phyloP scores from a whole-genome alignment of 768 basidiomycete species.

The Kwoniella newhampshirensis region DNA sequence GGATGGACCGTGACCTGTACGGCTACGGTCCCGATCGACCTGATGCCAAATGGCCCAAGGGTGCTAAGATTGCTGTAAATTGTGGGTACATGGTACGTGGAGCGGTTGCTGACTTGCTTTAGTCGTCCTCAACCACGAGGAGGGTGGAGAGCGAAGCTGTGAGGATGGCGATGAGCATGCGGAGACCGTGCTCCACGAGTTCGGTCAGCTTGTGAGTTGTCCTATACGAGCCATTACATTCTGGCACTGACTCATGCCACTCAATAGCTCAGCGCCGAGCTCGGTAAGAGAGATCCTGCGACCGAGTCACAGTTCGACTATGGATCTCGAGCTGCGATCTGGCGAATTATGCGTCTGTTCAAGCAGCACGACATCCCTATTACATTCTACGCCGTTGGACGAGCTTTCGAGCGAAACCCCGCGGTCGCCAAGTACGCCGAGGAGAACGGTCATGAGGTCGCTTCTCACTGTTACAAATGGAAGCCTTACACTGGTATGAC shows the following conservation, averaged over 20 bases:
- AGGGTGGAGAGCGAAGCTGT: slow-evolving; percentile 28
- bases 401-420: slow-evolving; percentile 41
- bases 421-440: slow-evolving; percentile 31
- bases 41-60: slow-evolving; percentile 38
- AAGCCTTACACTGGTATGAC: slow-evolving; percentile 20
- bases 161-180: slow-evolving; percentile 32
- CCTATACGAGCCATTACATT: background rate
- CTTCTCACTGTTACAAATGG: slow-evolving; percentile 37
- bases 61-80: slow-evolving; percentile 39
- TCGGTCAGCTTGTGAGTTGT: slow-evolving; percentile 19
- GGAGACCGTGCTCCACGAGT: slow-evolving; percentile 33
- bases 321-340: slow-evolving; percentile 44
- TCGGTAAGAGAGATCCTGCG: slow-evolving; percentile 28
- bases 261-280: slow-evolving; percentile 15
- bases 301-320: slow-evolving; percentile 44
- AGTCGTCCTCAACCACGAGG: slow-evolving; percentile 28
- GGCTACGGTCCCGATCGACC: slow-evolving; percentile 42
- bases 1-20: slow-evolving; percentile 28
- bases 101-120: background rate
- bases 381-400: slow-evolving; percentile 48
- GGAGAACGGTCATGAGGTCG: slow-evolving; percentile 40
- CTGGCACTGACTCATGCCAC: background rate
- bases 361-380: slow-evolving; percentile 43
- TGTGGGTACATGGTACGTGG: slow-evolving; percentile 8
- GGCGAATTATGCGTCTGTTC: slow-evolving; percentile 43